Conservation (phyloP, 2,329 filamentous ascomycete species). For the Tothia fuscella region DNA sequence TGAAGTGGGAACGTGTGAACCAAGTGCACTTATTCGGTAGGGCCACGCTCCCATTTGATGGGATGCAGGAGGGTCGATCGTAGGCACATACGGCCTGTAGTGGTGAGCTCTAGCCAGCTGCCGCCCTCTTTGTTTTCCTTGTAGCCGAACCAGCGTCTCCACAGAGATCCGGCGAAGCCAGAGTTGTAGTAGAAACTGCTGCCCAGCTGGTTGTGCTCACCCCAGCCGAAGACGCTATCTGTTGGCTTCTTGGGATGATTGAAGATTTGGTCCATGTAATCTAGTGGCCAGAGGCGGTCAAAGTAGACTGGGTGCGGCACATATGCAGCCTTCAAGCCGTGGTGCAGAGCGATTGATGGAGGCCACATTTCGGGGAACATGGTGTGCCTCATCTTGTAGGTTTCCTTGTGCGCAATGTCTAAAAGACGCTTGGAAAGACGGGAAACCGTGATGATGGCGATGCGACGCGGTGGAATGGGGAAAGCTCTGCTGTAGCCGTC, state of each 20-base stretch:
- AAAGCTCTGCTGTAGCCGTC: slow-evolving; percentile 50
- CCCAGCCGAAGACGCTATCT: slow-evolving; percentile 38
- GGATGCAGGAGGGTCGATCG: slow-evolving; percentile 34
- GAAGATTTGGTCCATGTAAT: slow-evolving; percentile 34
- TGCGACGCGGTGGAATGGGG: slow-evolving; percentile 53
- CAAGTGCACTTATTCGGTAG: no score
- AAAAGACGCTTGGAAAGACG: slow-evolving; percentile 60
- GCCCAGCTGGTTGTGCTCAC: slow-evolving; percentile 39
- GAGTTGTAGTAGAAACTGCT: slow-evolving; percentile 41
- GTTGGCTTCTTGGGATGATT: slow-evolving; percentile 34
- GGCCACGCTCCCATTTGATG: slow-evolving; percentile 31
- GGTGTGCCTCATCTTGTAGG: slow-evolving; percentile 55
- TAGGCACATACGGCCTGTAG: slow-evolving; percentile 35
- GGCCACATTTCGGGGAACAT: slow-evolving; percentile 74
- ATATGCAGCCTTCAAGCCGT: slow-evolving; percentile 68
- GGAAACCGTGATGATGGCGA: slow-evolving; percentile 67
- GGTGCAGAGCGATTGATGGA: slow-evolving; percentile 59
- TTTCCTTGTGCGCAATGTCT: slow-evolving; percentile 67
- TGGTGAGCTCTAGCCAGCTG: slow-evolving; percentile 22
- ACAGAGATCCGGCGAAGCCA: slow-evolving; percentile 35
- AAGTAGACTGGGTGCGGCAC: slow-evolving; percentile 71
- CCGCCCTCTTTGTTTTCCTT: slow-evolving; percentile 31
- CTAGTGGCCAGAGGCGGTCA: slow-evolving; percentile 55
- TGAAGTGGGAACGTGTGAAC: no score
- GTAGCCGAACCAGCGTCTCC: slow-evolving; percentile 38